phyloP scores from a whole-genome alignment of 768 basidiomycete species.

The Psilocybe cubensis region DNA sequence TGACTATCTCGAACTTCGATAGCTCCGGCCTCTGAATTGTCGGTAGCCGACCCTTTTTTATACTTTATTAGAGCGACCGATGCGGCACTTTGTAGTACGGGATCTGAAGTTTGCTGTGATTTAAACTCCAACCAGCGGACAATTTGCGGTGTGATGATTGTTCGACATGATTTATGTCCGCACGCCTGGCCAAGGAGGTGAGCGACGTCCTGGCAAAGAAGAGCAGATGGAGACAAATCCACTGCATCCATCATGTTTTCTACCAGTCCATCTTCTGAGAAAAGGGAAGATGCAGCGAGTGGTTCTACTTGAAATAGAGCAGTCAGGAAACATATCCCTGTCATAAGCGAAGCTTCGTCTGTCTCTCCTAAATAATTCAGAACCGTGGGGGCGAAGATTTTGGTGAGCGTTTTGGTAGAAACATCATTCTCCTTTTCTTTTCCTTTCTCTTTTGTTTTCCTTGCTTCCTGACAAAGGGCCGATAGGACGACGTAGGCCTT shows the following conservation, averaged over 20 bases:
- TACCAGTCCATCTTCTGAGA: constrained; percentile 62
- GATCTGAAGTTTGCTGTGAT: constrained; percentile 49
- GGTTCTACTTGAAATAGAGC: constrained; percentile 87
- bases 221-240: constrained; percentile 58
- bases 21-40: constrained; percentile 39
- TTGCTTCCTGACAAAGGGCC: constrained; percentile 64
- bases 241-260: constrained; percentile 70
- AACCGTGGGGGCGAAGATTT: constrained; percentile 54
- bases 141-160: constrained; percentile 57
- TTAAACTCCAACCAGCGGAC: constrained; percentile 70
- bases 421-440: constrained; percentile 44
- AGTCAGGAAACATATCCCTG: constrained; percentile 67
- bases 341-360: constrained; percentile 53
- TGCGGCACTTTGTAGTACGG: constrained; percentile 58
- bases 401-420: constrained; percentile 52
- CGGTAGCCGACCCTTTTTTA: constrained; percentile 55
- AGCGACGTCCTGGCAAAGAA: constrained; percentile 63
- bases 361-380: constrained; percentile 56
- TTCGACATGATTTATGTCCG: constrained; percentile 74
- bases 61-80: constrained; percentile 82
- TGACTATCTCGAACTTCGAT: constrained; percentile 21
- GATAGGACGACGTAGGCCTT: constrained; percentile 76
- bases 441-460: constrained; percentile 38
- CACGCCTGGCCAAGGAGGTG: constrained; percentile 78
- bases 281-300: constrained; percentile 64